These are phyloP conservation scores for Amanita molliuscula DNA, from an alignment of 768 basidiomycete species.

Conservation along the genomic window DNA sequence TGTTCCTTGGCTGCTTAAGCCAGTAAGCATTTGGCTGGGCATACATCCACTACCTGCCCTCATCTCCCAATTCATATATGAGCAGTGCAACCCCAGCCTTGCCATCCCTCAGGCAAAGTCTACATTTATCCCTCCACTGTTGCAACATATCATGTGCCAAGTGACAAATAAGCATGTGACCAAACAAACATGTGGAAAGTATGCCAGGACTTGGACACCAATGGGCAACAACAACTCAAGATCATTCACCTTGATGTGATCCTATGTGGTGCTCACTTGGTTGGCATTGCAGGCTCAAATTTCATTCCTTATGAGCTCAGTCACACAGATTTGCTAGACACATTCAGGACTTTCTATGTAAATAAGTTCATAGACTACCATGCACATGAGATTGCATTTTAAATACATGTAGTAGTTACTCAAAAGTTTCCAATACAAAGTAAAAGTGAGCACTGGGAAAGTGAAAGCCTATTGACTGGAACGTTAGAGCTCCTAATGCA, in stretches of 20 bases:
- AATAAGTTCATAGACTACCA: slow-evolving; percentile 1
- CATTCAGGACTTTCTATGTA: neutral
- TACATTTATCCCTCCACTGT: neutral
- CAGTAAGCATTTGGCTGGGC: neutral
- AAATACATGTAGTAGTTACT: neutral
- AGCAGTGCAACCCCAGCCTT: neutral
- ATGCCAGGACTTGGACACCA: neutral
- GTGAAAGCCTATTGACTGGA: too few species aligned
- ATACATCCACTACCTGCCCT: neutral
- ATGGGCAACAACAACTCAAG: neutral
- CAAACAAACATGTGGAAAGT: slow-evolving; percentile 1
- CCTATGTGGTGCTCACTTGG: neutral
- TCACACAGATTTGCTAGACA: neutral
- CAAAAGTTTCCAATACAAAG: neutral
- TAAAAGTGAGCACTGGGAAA: too few species aligned
- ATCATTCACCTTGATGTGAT: neutral
- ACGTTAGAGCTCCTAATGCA: too few species aligned
- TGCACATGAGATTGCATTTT: neutral
- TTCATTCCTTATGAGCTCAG: neutral
- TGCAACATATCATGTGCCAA: neutral
- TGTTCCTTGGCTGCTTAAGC: neutral
- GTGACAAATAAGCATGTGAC: neutral
- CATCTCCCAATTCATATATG: neutral
- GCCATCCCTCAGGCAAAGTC: neutral
- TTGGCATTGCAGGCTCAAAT: neutral